These are phyloP conservation scores for Colletotrichum limetticola DNA, from an alignment of 2,329 filamentous ascomycete genomes.

Conservation along the genomic window DNA sequence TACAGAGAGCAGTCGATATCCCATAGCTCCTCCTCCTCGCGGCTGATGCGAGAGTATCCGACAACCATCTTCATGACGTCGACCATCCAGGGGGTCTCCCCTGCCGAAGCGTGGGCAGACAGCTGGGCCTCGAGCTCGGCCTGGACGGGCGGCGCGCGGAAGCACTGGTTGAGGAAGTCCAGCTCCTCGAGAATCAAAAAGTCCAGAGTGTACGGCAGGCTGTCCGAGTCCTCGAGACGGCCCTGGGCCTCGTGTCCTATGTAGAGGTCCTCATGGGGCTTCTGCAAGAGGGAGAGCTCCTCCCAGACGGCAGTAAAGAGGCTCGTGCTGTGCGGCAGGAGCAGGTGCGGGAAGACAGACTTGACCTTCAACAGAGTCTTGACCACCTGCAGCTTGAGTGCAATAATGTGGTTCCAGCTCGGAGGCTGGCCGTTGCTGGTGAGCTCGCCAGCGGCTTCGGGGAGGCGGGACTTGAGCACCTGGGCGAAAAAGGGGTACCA, in stretches of 20 bases:
- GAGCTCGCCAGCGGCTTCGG: constrained; percentile 68
- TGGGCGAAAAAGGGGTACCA: constrained; percentile 93
- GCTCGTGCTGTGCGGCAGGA: constrained; percentile 83
- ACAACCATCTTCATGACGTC: constrained; percentile 89
- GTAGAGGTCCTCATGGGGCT: constrained; percentile 83
- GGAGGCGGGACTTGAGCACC: constrained; percentile 79
- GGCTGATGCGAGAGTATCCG: constrained; percentile 88
- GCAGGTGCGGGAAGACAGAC: constrained; percentile 81
- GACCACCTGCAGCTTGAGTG: constrained; percentile 91
- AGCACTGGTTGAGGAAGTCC: constrained; percentile 91
- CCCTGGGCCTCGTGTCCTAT: constrained; percentile 88
- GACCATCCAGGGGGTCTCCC: constrained; percentile 81
- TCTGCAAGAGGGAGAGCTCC: constrained; percentile 80
- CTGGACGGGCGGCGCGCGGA: constrained; percentile 88
- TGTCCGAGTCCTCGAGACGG: constrained; percentile 88
- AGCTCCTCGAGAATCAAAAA: constrained; percentile 94
- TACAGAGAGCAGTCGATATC: constrained; percentile 97
- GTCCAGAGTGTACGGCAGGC: constrained; percentile 93
- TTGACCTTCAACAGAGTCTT: constrained; percentile 93
- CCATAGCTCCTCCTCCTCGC: constrained; percentile 95
- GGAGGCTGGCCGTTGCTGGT: constrained; percentile 64
- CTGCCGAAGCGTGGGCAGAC: constrained; percentile 66
- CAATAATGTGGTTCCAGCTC: constrained; percentile 82
- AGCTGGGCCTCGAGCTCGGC: constrained; percentile 88
- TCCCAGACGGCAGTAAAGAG: constrained; percentile 92